Evolutionary conservation across 2,329 filamentous ascomycete species (phyloP), one percentile per base, ranked within the genome.

Genomic region (Fusarium subtropicale): DNA sequence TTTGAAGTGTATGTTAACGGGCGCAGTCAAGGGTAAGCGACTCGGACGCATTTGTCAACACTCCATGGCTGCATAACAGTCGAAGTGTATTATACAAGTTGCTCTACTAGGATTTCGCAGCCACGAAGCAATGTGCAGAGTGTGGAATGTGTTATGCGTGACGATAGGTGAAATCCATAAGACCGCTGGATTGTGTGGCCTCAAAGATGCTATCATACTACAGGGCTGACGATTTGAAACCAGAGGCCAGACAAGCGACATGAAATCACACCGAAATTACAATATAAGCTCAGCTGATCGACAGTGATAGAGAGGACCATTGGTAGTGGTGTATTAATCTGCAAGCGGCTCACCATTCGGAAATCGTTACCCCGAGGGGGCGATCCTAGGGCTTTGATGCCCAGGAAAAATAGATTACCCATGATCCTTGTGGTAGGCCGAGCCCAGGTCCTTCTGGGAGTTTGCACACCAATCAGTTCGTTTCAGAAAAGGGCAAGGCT

Each of bases 221-320:
- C 18, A 6, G 38, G 22, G 59, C 60, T 56, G 31, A 34, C 44
- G 10, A 24, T n/a, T 45, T 16, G 15, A 33, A 13, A 16, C 26
- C 1, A 16, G 26, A 57, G 59, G 31, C 36, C 26, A 10, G 13
- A 18, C 11, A 12, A 12, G 15, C 12, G 11, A 18, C 10, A 11
- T 9, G 20, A 44, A 34, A 39, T 15, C 33, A 50, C 60, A 57
- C 42, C 58, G 58, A 63, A 56, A 56, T 63, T 28, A 44, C 60
- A 64, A 64, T 10, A 24, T 39, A 30, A 57, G 36, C 41, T 7
- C 59, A 20, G 31, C 15, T 56, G 36, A 64, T 63, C 31, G 44
- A 15, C 4, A 18, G 7, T n/a, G 10, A 20, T 7, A 20, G 26
- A n/a, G 34, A 42, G 18, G 26, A 28, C 33, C 6, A 36, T n/a